A percentile compares a stretch with the other conserved stretches of the same genome.
Conservation (phyloP, 768 basidiomycete species). For the Boletus coccyginus region DNA sequence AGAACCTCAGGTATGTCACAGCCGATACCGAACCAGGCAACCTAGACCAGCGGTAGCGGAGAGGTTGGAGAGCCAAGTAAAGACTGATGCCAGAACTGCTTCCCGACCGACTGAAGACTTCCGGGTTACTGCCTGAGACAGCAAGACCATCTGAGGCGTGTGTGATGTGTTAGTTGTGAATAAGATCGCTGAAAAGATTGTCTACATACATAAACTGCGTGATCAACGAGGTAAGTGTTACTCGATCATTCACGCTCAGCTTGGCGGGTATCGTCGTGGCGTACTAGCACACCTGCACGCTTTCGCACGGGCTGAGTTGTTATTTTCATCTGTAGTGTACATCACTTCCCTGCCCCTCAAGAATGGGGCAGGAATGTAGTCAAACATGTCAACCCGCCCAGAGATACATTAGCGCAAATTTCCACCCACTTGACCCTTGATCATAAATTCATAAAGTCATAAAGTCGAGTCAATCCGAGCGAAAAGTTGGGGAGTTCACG, state of each 20-base stretch:
- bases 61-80: conserved; percentile 40
- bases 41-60: conserved; percentile 41
- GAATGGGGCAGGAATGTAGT: too few relatives aligned
- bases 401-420: too few relatives aligned
- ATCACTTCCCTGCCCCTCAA: too few relatives aligned
- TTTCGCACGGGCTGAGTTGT: too few relatives aligned
- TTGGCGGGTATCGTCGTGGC: too few relatives aligned
- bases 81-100: conserved; percentile 38
- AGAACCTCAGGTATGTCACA: conserved; percentile 47
- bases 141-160: conserved; percentile 50
- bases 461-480: too few relatives aligned
- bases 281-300: neutral
- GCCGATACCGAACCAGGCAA: conserved; percentile 45
- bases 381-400: too few relatives aligned
- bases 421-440: too few relatives aligned
- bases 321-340: too few relatives aligned
- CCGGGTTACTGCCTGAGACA: conserved; percentile 52
- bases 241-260: neutral
- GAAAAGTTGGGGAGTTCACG: too few relatives aligned
- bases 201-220: neutral
- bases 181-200: neutral
- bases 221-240: neutral
- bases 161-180: conserved; percentile 11
- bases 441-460: too few relatives aligned
- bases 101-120: conserved; percentile 40